Conservation (phyloP, 768 basidiomycete species). For the Strobilomyces dryophilus region DNA sequence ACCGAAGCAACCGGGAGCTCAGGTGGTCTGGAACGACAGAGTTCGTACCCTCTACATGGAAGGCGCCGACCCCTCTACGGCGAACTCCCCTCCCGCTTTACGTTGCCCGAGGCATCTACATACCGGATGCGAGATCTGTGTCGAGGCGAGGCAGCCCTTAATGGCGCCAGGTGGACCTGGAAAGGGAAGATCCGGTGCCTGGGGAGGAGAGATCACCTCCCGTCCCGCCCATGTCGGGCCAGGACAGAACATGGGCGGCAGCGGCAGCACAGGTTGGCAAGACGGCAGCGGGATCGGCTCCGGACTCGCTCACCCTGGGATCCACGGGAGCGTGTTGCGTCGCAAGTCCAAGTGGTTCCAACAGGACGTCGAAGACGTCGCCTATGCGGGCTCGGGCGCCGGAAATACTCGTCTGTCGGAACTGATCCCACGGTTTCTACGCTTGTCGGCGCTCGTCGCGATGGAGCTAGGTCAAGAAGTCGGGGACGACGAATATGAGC, state of each 20-base stretch:
- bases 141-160: conserved; percentile 48
- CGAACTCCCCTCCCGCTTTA: conserved; percentile 57
- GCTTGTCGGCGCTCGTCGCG: conserved; percentile 74
- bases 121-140: conserved; percentile 71
- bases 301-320: conserved; percentile 56
- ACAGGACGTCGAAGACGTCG: conserved; percentile 19
- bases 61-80: conserved; percentile 58
- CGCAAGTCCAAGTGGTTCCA: conserved; percentile 37
- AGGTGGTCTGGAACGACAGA: conserved; percentile 35
- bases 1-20: conserved; percentile 13
- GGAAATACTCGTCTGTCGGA: conserved; percentile 64
- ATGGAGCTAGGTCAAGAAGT: conserved; percentile 73
- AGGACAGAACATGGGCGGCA: conserved; percentile 26
- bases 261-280: conserved; percentile 60
- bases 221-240: conserved; percentile 20
- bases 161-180: conserved; percentile 25
- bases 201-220: conserved; percentile 26
- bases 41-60: conserved; percentile 50
- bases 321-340: conserved; percentile 55
- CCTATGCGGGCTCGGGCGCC: conserved; percentile 36
- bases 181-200: conserved; percentile 19
- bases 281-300: conserved; percentile 73
- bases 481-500: conserved; percentile 47
- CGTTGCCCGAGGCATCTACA: conserved; percentile 74
- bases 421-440: conserved; percentile 66